Percentiles rank a stretch among this genome's conserved stretches.
These are phyloP conservation scores for Erigeron canadensis DNA, from an alignment of 129 eudicot species.

Conservation along the genomic window DNA sequence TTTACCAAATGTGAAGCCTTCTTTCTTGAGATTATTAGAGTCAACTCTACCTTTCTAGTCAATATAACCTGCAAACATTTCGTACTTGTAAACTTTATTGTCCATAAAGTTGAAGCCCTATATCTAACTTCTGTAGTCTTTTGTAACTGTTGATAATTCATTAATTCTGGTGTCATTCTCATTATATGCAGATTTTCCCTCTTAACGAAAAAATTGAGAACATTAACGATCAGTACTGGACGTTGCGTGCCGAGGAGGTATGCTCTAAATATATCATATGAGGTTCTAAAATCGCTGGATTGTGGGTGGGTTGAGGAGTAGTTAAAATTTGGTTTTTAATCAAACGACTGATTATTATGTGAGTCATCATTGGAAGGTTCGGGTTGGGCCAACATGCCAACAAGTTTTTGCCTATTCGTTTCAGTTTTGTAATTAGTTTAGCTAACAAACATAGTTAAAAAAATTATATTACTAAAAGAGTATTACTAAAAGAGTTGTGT, in stretches of 20 bases:
- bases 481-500: no score
- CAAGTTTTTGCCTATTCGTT: not conserved
- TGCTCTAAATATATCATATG: constrained; percentile 9
- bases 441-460: no score
- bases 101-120: not conserved
- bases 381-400: not conserved
- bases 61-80: not conserved
- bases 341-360: not conserved
- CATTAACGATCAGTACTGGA: constrained; percentile 91
- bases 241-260: constrained; percentile 96
- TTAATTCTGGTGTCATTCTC: not conserved
- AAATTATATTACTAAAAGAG: no score
- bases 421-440: no score
- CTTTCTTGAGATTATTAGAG: not conserved
- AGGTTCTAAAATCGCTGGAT: not conserved
- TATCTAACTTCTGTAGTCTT: not conserved
- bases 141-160: not conserved
- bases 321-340: not conserved
- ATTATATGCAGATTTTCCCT: constrained; percentile 64
- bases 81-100: not conserved
- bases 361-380: not conserved
- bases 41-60: not conserved
- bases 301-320: not conserved
- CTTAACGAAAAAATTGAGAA: constrained; percentile 74
- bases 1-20: not conserved